phyloP scores from a whole-genome alignment of 371 early-diverging fungal genomes.

The Nematocida sp. region DNA sequence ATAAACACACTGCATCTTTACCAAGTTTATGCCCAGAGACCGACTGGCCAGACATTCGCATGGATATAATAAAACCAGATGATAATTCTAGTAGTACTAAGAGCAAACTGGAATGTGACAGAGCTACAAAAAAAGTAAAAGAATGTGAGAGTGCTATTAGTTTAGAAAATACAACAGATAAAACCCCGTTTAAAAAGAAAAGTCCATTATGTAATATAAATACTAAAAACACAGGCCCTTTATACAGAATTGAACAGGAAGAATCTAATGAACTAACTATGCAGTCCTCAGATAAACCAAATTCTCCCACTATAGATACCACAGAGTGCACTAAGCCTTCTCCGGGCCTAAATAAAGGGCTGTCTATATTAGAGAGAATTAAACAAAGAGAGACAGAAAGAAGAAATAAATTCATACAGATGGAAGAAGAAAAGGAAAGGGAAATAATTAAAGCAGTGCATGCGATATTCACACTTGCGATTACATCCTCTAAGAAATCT shows the following conservation, averaged over 20 bases:
- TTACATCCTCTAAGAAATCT: constrained; percentile 24
- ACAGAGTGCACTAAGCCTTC: neutral
- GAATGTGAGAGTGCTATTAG: neutral
- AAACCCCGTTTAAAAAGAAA: neutral
- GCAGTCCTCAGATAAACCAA: neutral
- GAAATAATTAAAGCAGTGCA: constrained; percentile 41
- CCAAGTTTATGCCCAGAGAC: too few species aligned
- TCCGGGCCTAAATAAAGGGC: constrained; percentile 14
- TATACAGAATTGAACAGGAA: too few species aligned
- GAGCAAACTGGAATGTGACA: too few species aligned
- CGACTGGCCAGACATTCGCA: too few species aligned
- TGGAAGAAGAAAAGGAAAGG: constrained; percentile 60
- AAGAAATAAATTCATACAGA: constrained; percentile 64
- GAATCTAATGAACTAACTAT: neutral
- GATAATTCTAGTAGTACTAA: too few species aligned
- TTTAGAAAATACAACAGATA: neutral
- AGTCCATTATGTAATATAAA: neutral
- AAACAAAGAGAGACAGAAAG: constrained; percentile 66
- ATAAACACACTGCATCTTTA: neutral
- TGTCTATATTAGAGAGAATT: constrained; percentile 65
- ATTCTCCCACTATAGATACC: neutral
- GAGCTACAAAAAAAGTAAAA: too few species aligned
- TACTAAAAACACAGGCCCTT: too few species aligned
- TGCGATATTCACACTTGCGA: constrained; percentile 22
- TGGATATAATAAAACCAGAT: too few species aligned